Conservation (phyloP, 2,329 filamentous ascomycete species). For the Exserohilum turcica region DNA sequence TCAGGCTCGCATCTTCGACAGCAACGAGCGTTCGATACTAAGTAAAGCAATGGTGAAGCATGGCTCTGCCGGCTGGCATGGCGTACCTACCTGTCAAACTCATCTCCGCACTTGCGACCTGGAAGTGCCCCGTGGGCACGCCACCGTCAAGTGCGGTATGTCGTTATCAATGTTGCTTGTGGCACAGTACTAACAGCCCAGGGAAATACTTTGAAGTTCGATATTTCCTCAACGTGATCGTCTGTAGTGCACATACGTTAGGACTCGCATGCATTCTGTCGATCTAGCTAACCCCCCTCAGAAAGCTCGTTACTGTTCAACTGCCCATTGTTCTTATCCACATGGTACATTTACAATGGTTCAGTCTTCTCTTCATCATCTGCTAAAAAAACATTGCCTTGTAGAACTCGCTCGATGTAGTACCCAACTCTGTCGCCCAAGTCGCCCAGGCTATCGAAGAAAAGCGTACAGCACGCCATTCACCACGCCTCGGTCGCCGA, state of each 20-base stretch:
- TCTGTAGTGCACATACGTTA: slow-evolving; percentile 52
- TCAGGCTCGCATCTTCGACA: slow-evolving; percentile 59
- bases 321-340: slow-evolving; percentile 62
- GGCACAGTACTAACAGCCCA: slow-evolving; percentile 18
- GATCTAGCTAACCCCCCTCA: slow-evolving; percentile 29
- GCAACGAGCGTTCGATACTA: slow-evolving; percentile 56
- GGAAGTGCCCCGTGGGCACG: slow-evolving; percentile 57
- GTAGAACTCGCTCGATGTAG: slow-evolving; percentile 60
- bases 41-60: slow-evolving; percentile 52
- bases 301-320: slow-evolving; percentile 59
- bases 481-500: slow-evolving; percentile 38
- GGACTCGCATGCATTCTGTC: slow-evolving; percentile 9
- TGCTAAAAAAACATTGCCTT: not conserved
- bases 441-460: slow-evolving; percentile 62
- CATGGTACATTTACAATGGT: slow-evolving; percentile 47
- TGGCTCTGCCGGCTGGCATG: slow-evolving; percentile 54
- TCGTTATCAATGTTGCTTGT: not conserved
- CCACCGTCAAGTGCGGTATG: slow-evolving; percentile 56
- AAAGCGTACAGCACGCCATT: slow-evolving; percentile 47
- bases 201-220: slow-evolving; percentile 63
- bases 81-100: slow-evolving; percentile 53
- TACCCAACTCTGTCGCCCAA: slow-evolving; percentile 61
- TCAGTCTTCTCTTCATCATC: not conserved
- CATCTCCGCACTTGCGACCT: slow-evolving; percentile 57
- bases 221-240: slow-evolving; percentile 59